phyloP scores from a whole-genome alignment of 2,329 filamentous ascomycete genomes.

The Trichothecium roseum region DNA sequence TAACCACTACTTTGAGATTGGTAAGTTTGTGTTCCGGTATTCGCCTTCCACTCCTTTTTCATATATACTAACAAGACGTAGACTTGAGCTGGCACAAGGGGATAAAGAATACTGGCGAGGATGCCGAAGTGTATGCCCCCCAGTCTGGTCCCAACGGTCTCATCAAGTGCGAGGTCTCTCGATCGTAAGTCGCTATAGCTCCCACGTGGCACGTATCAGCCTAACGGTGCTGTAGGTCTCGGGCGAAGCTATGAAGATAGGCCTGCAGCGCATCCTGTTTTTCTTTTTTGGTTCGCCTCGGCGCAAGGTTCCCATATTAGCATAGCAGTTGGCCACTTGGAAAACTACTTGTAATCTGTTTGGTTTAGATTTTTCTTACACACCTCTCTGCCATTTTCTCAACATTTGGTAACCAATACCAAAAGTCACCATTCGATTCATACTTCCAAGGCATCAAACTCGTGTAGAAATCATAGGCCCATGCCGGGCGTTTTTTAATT shows the following conservation, averaged over 20 bases:
- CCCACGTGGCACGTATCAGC: no score
- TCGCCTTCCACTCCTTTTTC: not conserved
- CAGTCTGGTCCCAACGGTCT: constrained; percentile 90
- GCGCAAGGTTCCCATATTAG: no score
- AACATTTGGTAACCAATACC: not conserved
- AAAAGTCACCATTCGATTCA: constrained; percentile 1
- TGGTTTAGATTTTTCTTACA: no score
- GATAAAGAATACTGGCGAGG: constrained; percentile 85
- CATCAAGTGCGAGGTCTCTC: constrained; percentile 83
- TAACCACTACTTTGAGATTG: constrained; percentile 98
- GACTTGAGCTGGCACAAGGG: constrained; percentile 96
- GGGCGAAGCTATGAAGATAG: not conserved
- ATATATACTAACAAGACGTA: constrained; percentile 20
- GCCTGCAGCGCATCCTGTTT: no score
- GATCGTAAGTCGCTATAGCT: constrained; percentile 22
- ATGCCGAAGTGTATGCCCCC: constrained; percentile 91
- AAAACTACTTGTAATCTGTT: no score
- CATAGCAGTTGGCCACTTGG: no score
- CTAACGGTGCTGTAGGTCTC: no score
- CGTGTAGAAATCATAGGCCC: no score
- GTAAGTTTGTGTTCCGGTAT: constrained; percentile 36
- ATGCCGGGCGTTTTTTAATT: no score
- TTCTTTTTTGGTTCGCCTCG: no score
- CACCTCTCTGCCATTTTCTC: no score
- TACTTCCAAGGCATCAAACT: no score